Evolutionary conservation across 192 early-diverging fungal species (phyloP).

Genomic region (Backusella westeae): DNA sequence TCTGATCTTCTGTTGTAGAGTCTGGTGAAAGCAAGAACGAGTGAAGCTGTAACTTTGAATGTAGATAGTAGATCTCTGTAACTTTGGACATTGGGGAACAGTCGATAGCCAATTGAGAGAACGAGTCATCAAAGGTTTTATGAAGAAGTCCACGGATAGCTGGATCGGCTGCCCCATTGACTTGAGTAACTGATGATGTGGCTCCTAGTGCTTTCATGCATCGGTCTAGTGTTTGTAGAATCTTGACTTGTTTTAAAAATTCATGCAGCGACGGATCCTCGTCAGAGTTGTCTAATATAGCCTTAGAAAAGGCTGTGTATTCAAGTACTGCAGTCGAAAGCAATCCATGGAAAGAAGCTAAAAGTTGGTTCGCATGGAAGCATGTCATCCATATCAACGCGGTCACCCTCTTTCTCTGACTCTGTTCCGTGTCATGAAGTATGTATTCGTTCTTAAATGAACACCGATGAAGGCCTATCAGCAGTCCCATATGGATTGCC

Average conservation of each 20-base stretch:
- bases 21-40: constrained; percentile 20
- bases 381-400: constrained; percentile 21
- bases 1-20: constrained; percentile 5
- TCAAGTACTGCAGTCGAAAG: constrained; percentile 9
- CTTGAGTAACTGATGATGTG: background rate
- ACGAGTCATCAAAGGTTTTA: constrained; percentile 1
- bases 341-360: constrained; percentile 17
- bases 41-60: constrained; percentile 26
- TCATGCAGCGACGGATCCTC: constrained; percentile 8
- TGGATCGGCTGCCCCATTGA: constrained; percentile 9
- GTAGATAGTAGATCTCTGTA: constrained; percentile 19
- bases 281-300: background rate
- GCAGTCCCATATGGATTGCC: constrained; percentile 21
- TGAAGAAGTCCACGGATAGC: background rate
- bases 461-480: constrained; percentile 21
- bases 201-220: constrained; percentile 16
- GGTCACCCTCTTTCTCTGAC: background rate
- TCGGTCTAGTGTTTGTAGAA: constrained; percentile 19
- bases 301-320: background rate
- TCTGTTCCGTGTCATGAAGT: background rate
- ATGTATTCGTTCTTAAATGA: constrained; percentile 18
- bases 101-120: constrained; percentile 14
- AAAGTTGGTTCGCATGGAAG: constrained; percentile 17
- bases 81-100: constrained; percentile 4
- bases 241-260: constrained; percentile 19